These are phyloP conservation scores for Cotoneaster glaucophyllus DNA, from an alignment of 306 rosid genomes.

Conservation along the genomic window DNA sequence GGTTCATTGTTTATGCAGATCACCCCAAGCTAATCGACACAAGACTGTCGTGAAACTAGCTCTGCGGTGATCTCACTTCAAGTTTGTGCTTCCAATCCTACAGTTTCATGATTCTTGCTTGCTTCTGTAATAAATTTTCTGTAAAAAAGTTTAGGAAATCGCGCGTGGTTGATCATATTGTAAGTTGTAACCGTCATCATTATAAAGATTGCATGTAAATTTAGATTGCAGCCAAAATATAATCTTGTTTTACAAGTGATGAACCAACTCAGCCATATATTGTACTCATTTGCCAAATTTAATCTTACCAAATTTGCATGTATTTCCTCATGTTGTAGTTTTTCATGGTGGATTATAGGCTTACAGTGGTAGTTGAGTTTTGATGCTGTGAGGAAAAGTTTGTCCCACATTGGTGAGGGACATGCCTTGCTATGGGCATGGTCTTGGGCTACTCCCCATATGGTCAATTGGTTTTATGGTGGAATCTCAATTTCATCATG, in stretches of 20 bases:
- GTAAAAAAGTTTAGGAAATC: constrained; percentile 53
- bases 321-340: background rate
- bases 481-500: too few species aligned
- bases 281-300: too few species aligned
- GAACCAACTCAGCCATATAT: background rate
- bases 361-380: too few species aligned
- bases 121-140: constrained; percentile 52
- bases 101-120: constrained; percentile 55
- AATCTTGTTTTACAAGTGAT: background rate
- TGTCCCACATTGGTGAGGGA: too few species aligned
- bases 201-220: constrained; percentile 37
- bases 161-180: constrained; percentile 29
- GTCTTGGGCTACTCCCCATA: too few species aligned
- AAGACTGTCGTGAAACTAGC: background rate
- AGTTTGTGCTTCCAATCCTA: constrained; percentile 30
- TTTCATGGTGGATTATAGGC: too few species aligned
- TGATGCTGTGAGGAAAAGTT: too few species aligned
- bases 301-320: too few species aligned
- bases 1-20: constrained; percentile 19
- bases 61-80: constrained; percentile 17
- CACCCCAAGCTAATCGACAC: constrained; percentile 16
- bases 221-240: constrained; percentile 12
- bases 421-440: too few species aligned
- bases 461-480: too few species aligned
- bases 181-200: constrained; percentile 20